phyloP scores from a whole-genome alignment of 768 basidiomycete genomes.

The Russula foetens region DNA sequence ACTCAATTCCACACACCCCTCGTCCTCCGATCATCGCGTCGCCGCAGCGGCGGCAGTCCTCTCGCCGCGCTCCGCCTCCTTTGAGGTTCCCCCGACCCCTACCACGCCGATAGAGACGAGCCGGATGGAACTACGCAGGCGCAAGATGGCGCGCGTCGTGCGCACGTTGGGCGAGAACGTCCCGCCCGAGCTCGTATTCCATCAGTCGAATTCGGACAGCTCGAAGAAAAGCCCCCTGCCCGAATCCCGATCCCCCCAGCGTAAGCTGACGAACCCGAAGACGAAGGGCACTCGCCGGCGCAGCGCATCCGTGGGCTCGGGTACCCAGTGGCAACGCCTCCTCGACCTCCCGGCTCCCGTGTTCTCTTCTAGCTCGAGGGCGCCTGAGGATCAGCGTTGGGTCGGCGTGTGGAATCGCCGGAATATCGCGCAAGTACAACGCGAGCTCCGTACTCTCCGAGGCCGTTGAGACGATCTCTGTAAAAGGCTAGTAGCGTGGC shows the following conservation, averaged over 20 bases:
- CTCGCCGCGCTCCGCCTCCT: not conserved
- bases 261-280: not conserved
- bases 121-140: constrained; percentile 10
- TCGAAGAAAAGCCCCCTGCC: not conserved
- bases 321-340: not conserved
- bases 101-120: constrained; percentile 5
- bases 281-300: constrained; percentile 7
- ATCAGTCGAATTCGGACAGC: not conserved
- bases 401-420: constrained; percentile 19
- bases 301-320: constrained; percentile 8
- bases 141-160: constrained; percentile 20
- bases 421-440: constrained; percentile 18
- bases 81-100: not conserved
- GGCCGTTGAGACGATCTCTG: not conserved
- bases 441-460: constrained; percentile 33
- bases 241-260: not conserved
- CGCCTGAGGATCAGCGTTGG: constrained; percentile 17
- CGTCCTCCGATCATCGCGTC: constrained; percentile 24
- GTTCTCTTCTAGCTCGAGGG: constrained; percentile 13
- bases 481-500: not conserved
- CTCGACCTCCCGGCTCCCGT: constrained; percentile 1
- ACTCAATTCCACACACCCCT: constrained; percentile 25
- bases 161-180: constrained; percentile 27
- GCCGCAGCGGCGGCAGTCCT: constrained; percentile 30
- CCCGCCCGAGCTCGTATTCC: constrained; percentile 26